These are phyloP conservation scores for Solanum medicagineum DNA, from an alignment of 257 asterid species.

Conservation along the genomic window DNA sequence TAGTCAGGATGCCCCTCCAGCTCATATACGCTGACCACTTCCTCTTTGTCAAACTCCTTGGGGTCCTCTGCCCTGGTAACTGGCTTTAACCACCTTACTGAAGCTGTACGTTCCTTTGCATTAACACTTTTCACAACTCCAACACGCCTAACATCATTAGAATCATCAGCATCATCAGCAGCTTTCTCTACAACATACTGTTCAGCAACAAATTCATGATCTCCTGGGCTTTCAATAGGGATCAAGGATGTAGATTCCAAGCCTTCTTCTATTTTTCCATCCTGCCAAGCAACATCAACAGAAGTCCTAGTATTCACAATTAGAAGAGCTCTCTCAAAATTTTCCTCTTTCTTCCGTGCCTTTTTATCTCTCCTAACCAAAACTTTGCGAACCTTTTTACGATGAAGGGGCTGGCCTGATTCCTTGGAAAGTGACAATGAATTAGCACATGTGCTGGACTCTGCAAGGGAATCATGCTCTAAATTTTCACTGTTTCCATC, in stretches of 20 bases:
- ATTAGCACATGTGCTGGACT: slow-evolving; percentile 28
- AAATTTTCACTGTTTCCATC: slow-evolving; percentile 18
- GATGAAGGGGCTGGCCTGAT: slow-evolving; percentile 52
- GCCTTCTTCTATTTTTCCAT: slow-evolving; percentile 56
- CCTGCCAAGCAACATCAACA: slow-evolving; percentile 92
- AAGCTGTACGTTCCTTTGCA: slow-evolving; percentile 86
- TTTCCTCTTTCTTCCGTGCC: slow-evolving; percentile 71
- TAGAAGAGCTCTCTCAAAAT: slow-evolving; percentile 71
- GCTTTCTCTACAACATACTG: slow-evolving; percentile 96
- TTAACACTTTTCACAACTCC: slow-evolving; percentile 84
- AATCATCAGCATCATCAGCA: slow-evolving; percentile 56
- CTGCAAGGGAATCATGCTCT: slow-evolving; percentile 24
- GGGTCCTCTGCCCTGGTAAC: slow-evolving; percentile 80
- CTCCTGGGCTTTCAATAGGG: slow-evolving; percentile 92
- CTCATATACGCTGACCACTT: slow-evolving; percentile 94
- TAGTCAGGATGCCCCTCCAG: slow-evolving; percentile 98
- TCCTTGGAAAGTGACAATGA: slow-evolving; percentile 42
- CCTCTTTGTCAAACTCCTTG: slow-evolving; percentile 84
- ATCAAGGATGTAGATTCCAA: slow-evolving; percentile 64
- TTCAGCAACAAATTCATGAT: slow-evolving; percentile 96
- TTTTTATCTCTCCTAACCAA: slow-evolving; percentile 72
- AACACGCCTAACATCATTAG: slow-evolving; percentile 57
- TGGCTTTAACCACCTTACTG: slow-evolving; percentile 83
- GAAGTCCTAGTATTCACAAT: slow-evolving; percentile 59
- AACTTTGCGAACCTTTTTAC: slow-evolving; percentile 83